Percentiles rank a stretch among this genome's conserved stretches.
Evolutionary conservation across 2,329 filamentous ascomycete species (phyloP).

Genomic region (Fusarium domesticum): DNA sequence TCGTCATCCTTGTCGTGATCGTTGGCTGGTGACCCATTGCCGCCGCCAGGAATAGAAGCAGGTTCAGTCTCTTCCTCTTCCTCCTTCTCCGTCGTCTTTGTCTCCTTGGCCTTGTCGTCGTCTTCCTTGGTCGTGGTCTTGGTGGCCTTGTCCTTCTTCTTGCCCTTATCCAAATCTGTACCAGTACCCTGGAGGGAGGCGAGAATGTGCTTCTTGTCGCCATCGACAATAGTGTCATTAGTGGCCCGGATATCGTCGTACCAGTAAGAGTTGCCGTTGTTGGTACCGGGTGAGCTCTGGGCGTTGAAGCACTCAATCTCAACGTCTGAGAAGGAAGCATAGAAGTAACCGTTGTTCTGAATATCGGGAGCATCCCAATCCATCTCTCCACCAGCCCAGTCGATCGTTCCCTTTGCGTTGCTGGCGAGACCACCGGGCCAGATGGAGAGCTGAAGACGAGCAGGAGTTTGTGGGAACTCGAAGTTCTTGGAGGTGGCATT

Average conservation of each 20-base stretch:
- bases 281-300: constrained; percentile 59
- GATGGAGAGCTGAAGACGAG: constrained; percentile 88
- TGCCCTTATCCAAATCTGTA: constrained; percentile 60
- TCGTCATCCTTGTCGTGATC: constrained; percentile 19
- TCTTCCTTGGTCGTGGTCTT: constrained; percentile 14
- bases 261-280: constrained; percentile 69
- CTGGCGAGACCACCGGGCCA: constrained; percentile 84
- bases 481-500: constrained; percentile 79
- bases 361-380: constrained; percentile 80
- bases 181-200: constrained; percentile 80
- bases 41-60: constrained; percentile 23
- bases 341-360: constrained; percentile 83
- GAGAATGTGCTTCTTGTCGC: constrained; percentile 71
- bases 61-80: constrained; percentile 19
- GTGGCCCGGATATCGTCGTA: constrained; percentile 64
- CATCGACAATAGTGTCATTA: constrained; percentile 75
- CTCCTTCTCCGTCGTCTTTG: constrained; percentile 4
- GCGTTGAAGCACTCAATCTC: constrained; percentile 81
- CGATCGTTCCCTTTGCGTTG: constrained; percentile 80
- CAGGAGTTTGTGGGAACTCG: constrained; percentile 85
- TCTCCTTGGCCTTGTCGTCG: constrained; percentile 8
- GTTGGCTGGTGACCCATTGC: constrained; percentile 17
- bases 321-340: constrained; percentile 72
- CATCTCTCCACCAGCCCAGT: constrained; percentile 88
- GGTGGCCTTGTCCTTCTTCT: constrained; percentile 23